These are phyloP conservation scores for Oxyria digyna DNA, from an alignment of 148 eudicot species.

Conservation along the genomic window DNA sequence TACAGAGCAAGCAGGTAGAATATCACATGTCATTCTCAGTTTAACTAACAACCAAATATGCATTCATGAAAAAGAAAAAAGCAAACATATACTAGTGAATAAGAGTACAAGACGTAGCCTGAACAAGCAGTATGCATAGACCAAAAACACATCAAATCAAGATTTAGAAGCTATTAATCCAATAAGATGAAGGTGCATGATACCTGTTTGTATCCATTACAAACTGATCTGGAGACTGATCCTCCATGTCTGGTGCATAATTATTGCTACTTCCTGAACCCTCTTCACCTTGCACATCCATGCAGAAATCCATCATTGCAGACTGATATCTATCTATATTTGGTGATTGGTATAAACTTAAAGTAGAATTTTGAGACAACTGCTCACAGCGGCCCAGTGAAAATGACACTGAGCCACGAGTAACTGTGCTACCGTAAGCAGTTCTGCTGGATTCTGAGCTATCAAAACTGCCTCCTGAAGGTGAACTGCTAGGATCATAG, in stretches of 20 bases:
- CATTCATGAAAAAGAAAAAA: background rate
- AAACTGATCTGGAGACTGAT: constrained; percentile 28
- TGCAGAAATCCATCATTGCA: constrained; percentile 22
- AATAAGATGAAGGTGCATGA: background rate
- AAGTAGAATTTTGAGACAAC: constrained; percentile 25
- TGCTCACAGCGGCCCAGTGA: constrained; percentile 28
- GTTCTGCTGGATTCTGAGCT: constrained; percentile 57
- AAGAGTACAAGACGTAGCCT: background rate
- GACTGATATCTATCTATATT: constrained; percentile 11
- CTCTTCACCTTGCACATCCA: constrained; percentile 27
- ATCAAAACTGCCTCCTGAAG: constrained; percentile 42
- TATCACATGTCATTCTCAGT: background rate
- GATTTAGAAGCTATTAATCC: background rate
- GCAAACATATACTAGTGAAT: background rate
- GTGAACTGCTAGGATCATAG: constrained; percentile 27
- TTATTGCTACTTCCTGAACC: constrained; percentile 29
- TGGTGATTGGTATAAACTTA: constrained; percentile 52
- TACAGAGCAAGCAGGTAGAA: background rate
- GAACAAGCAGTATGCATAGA: background rate
- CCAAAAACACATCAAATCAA: background rate
- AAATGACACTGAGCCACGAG: constrained; percentile 49
- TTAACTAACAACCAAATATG: background rate
- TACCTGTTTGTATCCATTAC: constrained; percentile 56
- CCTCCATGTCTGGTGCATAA: constrained; percentile 25
- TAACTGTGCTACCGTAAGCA: constrained; percentile 42